Evolutionary conservation across 2,329 filamentous ascomycete genomes (phyloP).

Genomic region (Aspergillus felis): DNA sequence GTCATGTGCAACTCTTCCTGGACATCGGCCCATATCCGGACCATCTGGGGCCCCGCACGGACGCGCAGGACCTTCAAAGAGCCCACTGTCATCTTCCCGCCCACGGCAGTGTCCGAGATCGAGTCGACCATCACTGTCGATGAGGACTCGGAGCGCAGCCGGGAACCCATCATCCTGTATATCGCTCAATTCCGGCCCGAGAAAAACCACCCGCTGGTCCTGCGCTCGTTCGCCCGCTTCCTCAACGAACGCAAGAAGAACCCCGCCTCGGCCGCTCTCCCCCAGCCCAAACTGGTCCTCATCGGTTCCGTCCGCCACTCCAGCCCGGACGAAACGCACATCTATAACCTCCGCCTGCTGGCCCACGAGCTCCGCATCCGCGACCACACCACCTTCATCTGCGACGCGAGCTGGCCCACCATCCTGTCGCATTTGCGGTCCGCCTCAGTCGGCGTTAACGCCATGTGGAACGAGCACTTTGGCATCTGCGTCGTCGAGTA

Average conservation of each 20-base stretch:
- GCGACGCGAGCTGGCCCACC: conserved; percentile 84
- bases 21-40: conserved; percentile 80
- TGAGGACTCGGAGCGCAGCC: conserved; percentile 61
- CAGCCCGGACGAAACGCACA: conserved; percentile 51
- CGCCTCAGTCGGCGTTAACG: conserved; percentile 84
- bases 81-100: conserved; percentile 75
- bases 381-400: conserved; percentile 79
- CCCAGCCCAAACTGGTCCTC: conserved; percentile 66
- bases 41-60: conserved; percentile 65
- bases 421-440: conserved; percentile 74
- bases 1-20: conserved; percentile 98
- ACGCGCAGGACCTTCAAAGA: conserved; percentile 41
- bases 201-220: conserved; percentile 87
- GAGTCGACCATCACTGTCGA: conserved; percentile 70
- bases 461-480: conserved; percentile 99
- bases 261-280: conserved; percentile 43
- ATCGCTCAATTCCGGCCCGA: conserved; percentile 97
- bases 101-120: conserved; percentile 83
- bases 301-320: conserved; percentile 85
- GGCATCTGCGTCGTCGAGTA: conserved; percentile 98
- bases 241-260: conserved; percentile 51
- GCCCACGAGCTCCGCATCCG: conserved; percentile 83
- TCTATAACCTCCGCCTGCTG: conserved; percentile 82
- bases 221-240: conserved; percentile 79
- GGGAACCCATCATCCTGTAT: conserved; percentile 75